Conservation (phyloP, 1,284 basidiomycete species). For the Trichosporon asahii region DNA sequence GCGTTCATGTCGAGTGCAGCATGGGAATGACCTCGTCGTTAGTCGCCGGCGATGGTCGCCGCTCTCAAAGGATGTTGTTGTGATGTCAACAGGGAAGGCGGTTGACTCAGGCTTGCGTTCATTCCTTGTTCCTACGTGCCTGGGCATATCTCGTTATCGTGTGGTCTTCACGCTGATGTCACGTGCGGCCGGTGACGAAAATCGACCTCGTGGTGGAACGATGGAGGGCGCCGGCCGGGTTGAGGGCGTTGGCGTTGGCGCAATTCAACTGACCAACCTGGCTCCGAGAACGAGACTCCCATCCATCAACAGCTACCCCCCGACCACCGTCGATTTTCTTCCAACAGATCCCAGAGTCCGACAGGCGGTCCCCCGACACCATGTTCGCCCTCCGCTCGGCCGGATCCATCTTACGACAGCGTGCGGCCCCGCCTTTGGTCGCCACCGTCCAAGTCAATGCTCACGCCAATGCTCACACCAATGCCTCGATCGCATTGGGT, state of each 20-base stretch:
- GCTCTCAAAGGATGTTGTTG: not conserved
- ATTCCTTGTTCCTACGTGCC: constrained; percentile 4
- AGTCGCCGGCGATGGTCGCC: not conserved
- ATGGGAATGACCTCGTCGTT: not conserved
- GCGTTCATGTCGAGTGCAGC: not conserved
- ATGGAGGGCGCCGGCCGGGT: not conserved
- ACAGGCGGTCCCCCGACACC: not conserved
- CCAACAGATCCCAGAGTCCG: not conserved
- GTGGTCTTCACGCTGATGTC: not conserved
- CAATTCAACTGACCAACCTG: not conserved
- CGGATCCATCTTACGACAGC: constrained; percentile 7
- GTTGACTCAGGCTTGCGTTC: not conserved
- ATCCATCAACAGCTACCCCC: not conserved
- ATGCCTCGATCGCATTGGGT: not conserved
- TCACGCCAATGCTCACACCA: constrained; percentile 9
- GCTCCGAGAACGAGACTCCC: not conserved
- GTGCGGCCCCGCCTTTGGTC: constrained; percentile 5
- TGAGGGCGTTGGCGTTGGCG: not conserved
- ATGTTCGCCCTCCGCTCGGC: constrained; percentile 10
- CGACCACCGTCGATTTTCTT: not conserved
- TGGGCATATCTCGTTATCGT: not conserved
- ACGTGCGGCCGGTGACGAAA: not conserved
- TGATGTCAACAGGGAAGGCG: not conserved
- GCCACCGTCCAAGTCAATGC: constrained; percentile 9
- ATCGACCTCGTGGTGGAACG: constrained; percentile 2